Conservation (phyloP, 768 basidiomycete species). For the Phylloporus rhodoxanthus region DNA sequence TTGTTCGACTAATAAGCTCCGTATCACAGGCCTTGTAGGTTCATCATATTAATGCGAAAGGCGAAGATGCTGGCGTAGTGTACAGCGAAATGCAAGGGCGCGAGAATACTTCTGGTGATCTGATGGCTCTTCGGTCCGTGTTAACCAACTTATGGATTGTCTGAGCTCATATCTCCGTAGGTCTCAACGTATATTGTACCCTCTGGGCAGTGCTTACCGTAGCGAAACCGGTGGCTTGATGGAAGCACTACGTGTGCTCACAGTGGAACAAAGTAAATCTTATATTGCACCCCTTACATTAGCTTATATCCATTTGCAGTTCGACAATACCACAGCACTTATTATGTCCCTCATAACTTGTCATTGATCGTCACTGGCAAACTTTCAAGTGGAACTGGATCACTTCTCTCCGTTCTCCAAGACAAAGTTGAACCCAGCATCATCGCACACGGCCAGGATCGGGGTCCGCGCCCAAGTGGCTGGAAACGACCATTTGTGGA, state of each 20-base stretch:
- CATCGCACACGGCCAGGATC: slow-evolving; percentile 64
- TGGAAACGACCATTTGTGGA: slow-evolving; percentile 97
- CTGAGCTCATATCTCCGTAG: slow-evolving; percentile 34
- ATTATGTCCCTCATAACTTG: slow-evolving; percentile 93
- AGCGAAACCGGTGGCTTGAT: slow-evolving; percentile 97
- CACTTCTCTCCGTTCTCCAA: slow-evolving; percentile 78
- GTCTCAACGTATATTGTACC: slow-evolving; percentile 75
- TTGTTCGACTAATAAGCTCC: background rate
- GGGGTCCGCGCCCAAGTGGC: slow-evolving; percentile 62
- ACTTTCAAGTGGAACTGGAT: slow-evolving; percentile 65
- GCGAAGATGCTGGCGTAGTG: slow-evolving; percentile 91
- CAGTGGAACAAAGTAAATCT: slow-evolving; percentile 76
- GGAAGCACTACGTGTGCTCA: slow-evolving; percentile 80
- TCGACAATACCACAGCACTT: slow-evolving; percentile 78
- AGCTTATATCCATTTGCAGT: slow-evolving; percentile 47
- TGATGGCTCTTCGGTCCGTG: slow-evolving; percentile 79
- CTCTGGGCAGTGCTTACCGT: slow-evolving; percentile 78
- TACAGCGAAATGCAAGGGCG: slow-evolving; percentile 97
- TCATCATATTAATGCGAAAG: slow-evolving; percentile 89
- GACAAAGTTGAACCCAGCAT: slow-evolving; percentile 78
- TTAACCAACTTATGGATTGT: background rate
- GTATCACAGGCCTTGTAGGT: slow-evolving; percentile 47
- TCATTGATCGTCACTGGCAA: slow-evolving; percentile 87
- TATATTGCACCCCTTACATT: slow-evolving; percentile 1
- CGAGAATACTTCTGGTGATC: slow-evolving; percentile 85